Evolutionary conservation across 2,329 filamentous ascomycete genomes (phyloP), one percentile per base, ranked within the genome.

Genomic region (Epichloe festucae): DNA sequence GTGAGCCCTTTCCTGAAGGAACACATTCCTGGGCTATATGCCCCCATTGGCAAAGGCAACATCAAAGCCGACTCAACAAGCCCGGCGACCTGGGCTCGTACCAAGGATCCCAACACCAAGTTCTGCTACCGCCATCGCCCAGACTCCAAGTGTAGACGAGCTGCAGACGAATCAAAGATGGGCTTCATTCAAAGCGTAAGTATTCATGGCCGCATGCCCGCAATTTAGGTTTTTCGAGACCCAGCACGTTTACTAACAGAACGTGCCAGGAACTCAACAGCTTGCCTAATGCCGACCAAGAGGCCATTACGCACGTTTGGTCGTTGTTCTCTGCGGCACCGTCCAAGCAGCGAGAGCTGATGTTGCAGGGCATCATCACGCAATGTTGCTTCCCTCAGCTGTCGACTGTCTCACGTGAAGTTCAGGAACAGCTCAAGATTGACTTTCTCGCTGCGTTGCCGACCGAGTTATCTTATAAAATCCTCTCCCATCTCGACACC

Each of bases 321-420:
- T 95, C 91, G 0, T 76, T 97, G 46, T 98, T 98, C 73, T 97
- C 91, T 0, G 93, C 93, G 40, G 90, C 93, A 0, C 93, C 93
- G 0, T 79, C 89, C 10, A 95, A 94, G 65, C 91, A 97, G 63
- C 84, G 93, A 59, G 91, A 95, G 56, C 77, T 98, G 54, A 97
- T 98, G 87, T 78, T 98, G 7, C 89, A 95, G 66, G 93, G 93
- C 58, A 91, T 98, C 61, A 83, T 98, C 55, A 86, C 91, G 0
- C 90, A 97, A 67, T 97, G 91, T 68, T 98, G 93, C 71, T 97
- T 98, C 63, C 91, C 93, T 1, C 93, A 98, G 63, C 80, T 98
- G 6, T 97, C 93, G 35, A 90, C 87, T 58, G 84, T 98, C 52
- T 93, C 91, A 2, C 83, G 88, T 55, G 87, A 89, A 58, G 87